phyloP scores from a whole-genome alignment of 495 filamentous ascomycete species.

The Talaromyces borbonicus region DNA sequence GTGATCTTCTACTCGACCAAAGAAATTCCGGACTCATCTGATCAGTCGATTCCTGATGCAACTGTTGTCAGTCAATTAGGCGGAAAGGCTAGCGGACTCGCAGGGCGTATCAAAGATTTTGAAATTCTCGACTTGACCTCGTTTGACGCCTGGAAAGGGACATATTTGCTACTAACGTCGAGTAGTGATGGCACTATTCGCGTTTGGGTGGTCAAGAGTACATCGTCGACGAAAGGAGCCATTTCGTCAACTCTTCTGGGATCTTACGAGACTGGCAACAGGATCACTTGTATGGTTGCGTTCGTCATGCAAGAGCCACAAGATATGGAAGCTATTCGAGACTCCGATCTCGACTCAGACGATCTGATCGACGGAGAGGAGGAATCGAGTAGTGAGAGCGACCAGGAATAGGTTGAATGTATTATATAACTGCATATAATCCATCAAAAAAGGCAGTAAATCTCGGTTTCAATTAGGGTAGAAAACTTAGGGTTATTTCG shows the following conservation, averaged over 20 bases:
- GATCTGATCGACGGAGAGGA: conserved; percentile 10
- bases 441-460: no score
- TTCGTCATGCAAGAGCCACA: conserved; percentile 63
- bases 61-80: conserved; percentile 67
- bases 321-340: conserved; percentile 8
- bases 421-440: conserved; percentile 1
- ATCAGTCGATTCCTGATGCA: conserved; percentile 37
- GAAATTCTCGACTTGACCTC: conserved; percentile 42
- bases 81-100: conserved; percentile 54
- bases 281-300: conserved; percentile 80
- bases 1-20: conserved; percentile 75
- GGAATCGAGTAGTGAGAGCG: conserved; percentile 38
- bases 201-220: conserved; percentile 52
- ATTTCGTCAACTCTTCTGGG: conserved; percentile 45
- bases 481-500: no score
- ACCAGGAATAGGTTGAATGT: conserved; percentile 20
- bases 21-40: conserved; percentile 18
- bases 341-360: conserved; percentile 16
- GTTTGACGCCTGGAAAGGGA: conserved; percentile 26
- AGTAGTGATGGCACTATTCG: conserved; percentile 76
- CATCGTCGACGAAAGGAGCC: not conserved
- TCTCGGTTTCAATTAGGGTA: no score
- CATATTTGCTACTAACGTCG: conserved; percentile 57
- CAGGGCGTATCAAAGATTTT: conserved; percentile 83
- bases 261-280: conserved; percentile 72